These are phyloP conservation scores for sorghum (Sorghum bicolor) DNA, from an alignment of 176 grass and related monocot genomes.

Conservation along the genomic window Sorghum_bicolor_NCBIv3 NC_012879.2:12802501-12803000, in stretches of 20 bases:
- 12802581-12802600: constrained; percentile 64
- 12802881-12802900: constrained; percentile 19
- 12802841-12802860: constrained; percentile 60
- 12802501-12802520: constrained; percentile 31
- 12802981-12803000: constrained; percentile 72
- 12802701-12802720: neutral
- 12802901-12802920: constrained; percentile 9
- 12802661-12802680: neutral
- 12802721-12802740: neutral
- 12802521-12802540: constrained; percentile 62
- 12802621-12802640: constrained; percentile 37
- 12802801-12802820: constrained; percentile 64
- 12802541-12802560: constrained; percentile 63
- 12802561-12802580: constrained; percentile 67
- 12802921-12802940: constrained; percentile 9
- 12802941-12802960: constrained; percentile 58
- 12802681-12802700: neutral
- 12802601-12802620: constrained; percentile 36
- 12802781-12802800: constrained; percentile 65
- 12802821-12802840: constrained; percentile 79
- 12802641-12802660: constrained; percentile 9
- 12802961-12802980: constrained; percentile 89
- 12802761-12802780: constrained; percentile 28
- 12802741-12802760: neutral
- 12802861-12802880: constrained; percentile 85